These are phyloP conservation scores for Psilocybe subaeruginosa DNA, from an alignment of 768 basidiomycete species.

Conservation along the genomic window DNA sequence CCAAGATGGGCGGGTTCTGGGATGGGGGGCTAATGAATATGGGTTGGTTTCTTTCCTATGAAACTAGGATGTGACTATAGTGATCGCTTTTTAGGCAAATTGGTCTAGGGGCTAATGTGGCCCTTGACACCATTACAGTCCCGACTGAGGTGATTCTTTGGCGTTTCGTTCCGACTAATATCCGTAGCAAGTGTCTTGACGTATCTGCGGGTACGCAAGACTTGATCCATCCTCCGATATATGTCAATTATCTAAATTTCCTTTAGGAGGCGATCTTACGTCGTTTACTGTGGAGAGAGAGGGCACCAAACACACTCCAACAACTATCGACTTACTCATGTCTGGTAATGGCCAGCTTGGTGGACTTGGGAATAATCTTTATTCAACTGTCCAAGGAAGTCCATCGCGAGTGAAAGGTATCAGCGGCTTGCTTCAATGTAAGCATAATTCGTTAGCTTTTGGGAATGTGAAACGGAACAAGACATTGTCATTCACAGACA, in stretches of 20 bases:
- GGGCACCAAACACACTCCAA: conserved; percentile 21
- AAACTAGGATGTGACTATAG: background rate
- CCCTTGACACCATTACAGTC: conserved; percentile 69
- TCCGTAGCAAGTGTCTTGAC: conserved; percentile 61
- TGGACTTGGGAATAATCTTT: conserved; percentile 69
- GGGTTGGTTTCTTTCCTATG: conserved; percentile 50
- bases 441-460: conserved; percentile 28
- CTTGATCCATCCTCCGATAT: background rate
- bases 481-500: conserved; percentile 46
- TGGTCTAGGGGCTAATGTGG: conserved; percentile 68
- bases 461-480: background rate
- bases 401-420: conserved; percentile 78
- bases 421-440: conserved; percentile 87
- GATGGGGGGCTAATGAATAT: conserved; percentile 88
- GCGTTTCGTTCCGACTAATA: conserved; percentile 51
- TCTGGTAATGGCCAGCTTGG: conserved; percentile 88
- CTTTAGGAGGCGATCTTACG: conserved; percentile 71
- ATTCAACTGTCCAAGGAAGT: conserved; percentile 69
- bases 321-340: conserved; percentile 56
- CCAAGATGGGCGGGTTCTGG: conserved; percentile 70
- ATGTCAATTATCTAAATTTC: conserved; percentile 1
- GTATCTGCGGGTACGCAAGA: conserved; percentile 58
- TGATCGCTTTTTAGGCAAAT: conserved; percentile 62
- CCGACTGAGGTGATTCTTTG: conserved; percentile 87
- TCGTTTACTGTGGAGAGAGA: conserved; percentile 73